A percentile compares a stretch with the other conserved stretches of the same genome.
phyloP scores from a whole-genome alignment of 169 alveolate species.

The Perkinsus chesapeaki region DNA sequence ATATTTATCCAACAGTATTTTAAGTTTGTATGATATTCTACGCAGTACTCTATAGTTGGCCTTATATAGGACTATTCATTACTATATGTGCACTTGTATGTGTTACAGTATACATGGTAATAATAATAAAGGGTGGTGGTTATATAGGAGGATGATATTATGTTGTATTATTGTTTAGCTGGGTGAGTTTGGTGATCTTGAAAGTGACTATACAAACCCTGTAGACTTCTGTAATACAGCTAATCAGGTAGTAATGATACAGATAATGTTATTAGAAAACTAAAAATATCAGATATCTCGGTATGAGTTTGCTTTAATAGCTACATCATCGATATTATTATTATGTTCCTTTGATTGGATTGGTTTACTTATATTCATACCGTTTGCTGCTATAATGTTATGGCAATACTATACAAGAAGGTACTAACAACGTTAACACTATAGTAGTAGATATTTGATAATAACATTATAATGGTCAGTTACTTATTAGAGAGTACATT shows the following conservation, averaged over 20 bases:
- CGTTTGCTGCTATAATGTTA: background rate
- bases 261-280: background rate
- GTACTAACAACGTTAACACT: background rate
- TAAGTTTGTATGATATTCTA: background rate
- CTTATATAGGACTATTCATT: background rate
- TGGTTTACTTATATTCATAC: background rate
- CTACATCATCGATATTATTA: background rate
- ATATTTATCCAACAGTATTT: background rate
- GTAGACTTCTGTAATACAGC: background rate
- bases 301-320: background rate
- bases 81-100: background rate
- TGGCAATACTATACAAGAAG: background rate
- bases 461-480: background rate
- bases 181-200: background rate
- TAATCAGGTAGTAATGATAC: background rate
- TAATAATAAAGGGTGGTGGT: background rate
- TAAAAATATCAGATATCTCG: background rate
- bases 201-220: background rate
- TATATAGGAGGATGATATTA: background rate
- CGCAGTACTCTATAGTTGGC: background rate
- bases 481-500: background rate
- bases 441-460: background rate
- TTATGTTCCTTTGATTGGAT: background rate
- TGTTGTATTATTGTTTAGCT: background rate
- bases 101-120: background rate